A percentile compares a stretch with the other conserved stretches of the same genome.
These are phyloP conservation scores for Besnoitia besnoiti DNA, from an alignment of 169 alveolate species.

Conservation along the genomic window DNA sequence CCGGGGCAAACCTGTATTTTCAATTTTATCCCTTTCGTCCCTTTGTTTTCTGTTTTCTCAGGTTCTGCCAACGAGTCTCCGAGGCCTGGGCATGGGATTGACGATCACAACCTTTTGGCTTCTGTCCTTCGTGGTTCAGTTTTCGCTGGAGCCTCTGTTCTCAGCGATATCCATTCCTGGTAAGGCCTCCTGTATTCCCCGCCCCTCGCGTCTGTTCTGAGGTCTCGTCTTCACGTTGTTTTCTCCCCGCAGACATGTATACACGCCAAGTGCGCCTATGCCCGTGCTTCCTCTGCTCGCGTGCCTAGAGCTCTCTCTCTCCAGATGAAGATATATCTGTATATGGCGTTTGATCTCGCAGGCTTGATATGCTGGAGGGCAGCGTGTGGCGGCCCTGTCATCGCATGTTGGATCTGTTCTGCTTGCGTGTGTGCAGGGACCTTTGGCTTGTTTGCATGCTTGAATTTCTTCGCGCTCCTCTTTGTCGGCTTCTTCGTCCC, in stretches of 20 bases:
- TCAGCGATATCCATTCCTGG: slow-evolving; percentile 20
- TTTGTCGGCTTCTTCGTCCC: slow-evolving; percentile 41
- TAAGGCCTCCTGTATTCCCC: not conserved
- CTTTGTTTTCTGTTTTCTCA: not conserved
- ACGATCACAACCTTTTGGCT: slow-evolving; percentile 53
- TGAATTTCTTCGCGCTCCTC: slow-evolving; percentile 3
- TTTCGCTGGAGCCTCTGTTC: slow-evolving; percentile 52
- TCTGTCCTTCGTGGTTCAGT: slow-evolving; percentile 39
- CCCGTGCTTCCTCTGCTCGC: too few species aligned
- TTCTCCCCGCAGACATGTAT: too few species aligned
- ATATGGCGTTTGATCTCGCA: too few species aligned
- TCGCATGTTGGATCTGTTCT: not conserved
- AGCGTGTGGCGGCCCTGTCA: not conserved
- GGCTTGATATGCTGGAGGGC: slow-evolving; percentile 33
- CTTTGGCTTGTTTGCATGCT: slow-evolving; percentile 11
- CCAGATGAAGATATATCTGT: too few species aligned
- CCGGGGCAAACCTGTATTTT: too few species aligned
- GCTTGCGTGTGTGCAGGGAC: slow-evolving; percentile 44
- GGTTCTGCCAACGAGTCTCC: slow-evolving; percentile 47
- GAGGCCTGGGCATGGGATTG: slow-evolving; percentile 63
- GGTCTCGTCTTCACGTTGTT: not conserved
- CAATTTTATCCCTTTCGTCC: not conserved
- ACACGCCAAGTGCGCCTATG: too few species aligned
- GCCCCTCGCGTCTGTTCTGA: not conserved
- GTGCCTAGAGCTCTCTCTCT: too few species aligned